Conservation (phyloP, 768 basidiomycete species). For the Boletellus sp. region DNA sequence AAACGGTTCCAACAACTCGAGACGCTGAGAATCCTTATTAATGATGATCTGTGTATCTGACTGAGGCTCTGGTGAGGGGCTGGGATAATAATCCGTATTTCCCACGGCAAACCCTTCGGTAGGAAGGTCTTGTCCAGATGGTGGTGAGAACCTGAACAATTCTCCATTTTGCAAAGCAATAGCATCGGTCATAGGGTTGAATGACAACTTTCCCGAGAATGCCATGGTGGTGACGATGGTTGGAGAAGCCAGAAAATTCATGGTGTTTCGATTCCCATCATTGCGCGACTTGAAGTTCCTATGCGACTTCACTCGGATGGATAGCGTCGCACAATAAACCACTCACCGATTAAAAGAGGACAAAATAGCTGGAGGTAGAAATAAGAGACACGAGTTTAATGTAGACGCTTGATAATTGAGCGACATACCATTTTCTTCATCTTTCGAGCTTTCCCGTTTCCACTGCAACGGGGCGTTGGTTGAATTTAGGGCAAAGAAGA, state of each 20-base stretch:
- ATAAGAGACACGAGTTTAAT: slow-evolving; percentile 2
- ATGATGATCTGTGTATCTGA: slow-evolving; percentile 79
- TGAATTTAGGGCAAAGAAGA: neutral
- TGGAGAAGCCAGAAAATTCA: slow-evolving; percentile 98
- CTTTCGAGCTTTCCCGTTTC: slow-evolving; percentile 86
- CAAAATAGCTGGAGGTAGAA: slow-evolving; percentile 64
- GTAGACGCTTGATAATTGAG: neutral
- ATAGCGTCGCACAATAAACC: neutral
- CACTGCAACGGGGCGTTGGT: slow-evolving; percentile 48
- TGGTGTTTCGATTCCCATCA: slow-evolving; percentile 89
- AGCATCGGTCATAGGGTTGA: slow-evolving; percentile 87
- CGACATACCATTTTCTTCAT: slow-evolving; percentile 81
- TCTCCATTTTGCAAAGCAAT: slow-evolving; percentile 65
- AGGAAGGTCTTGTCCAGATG: slow-evolving; percentile 82
- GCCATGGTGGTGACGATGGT: slow-evolving; percentile 97
- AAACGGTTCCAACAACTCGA: slow-evolving; percentile 88
- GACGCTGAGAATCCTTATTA: slow-evolving; percentile 69
- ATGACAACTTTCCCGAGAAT: slow-evolving; percentile 88
- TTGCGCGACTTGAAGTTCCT: slow-evolving; percentile 92
- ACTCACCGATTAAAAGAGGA: slow-evolving; percentile 92
- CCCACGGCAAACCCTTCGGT: slow-evolving; percentile 76
- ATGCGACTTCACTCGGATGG: slow-evolving; percentile 3
- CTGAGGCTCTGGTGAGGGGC: slow-evolving; percentile 66
- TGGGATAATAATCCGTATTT: slow-evolving; percentile 71
- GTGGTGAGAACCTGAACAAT: slow-evolving; percentile 80